Conservation (phyloP, 2,329 filamentous ascomycete genomes). For the Aspergillus costaricaensis region DNA sequence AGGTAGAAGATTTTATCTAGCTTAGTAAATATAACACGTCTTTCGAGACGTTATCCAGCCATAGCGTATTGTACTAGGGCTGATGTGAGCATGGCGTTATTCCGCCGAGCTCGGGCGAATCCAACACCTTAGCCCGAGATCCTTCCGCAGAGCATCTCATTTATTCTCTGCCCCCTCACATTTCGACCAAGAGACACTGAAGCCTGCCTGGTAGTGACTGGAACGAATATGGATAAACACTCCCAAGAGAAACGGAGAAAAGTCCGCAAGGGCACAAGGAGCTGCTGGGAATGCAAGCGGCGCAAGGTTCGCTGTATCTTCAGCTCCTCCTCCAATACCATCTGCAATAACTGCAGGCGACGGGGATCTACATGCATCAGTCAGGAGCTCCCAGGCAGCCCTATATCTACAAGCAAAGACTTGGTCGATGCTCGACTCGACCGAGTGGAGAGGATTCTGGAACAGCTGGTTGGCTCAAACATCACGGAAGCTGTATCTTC, state of each 20-base stretch:
- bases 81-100: not conserved
- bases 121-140: not conserved
- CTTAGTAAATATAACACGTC: too few species aligned
- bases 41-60: too few species aligned
- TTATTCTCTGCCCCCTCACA: too few species aligned
- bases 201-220: too few species aligned
- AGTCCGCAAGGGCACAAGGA: slow-evolving; percentile 39
- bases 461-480: not conserved
- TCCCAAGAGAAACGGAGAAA: slow-evolving; percentile 22
- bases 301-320: slow-evolving; percentile 39
- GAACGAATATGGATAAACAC: not conserved
- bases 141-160: not conserved
- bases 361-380: slow-evolving; percentile 43
- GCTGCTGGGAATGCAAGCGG: slow-evolving; percentile 31
- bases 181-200: too few species aligned
- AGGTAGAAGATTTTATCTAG: too few species aligned
- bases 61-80: not conserved
- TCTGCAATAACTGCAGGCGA: slow-evolving; percentile 32
- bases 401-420: slow-evolving; percentile 21
- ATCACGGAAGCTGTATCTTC: too few species aligned
- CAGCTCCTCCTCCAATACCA: slow-evolving; percentile 15
- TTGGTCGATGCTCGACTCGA: slow-evolving; percentile 7
- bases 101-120: not conserved
- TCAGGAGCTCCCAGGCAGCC: slow-evolving; percentile 51
- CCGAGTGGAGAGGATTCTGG: slow-evolving; percentile 2